Base-by-base conservation (phyloP, 179 eudicot genomes). In the Carnegiea gigantea region DNA sequence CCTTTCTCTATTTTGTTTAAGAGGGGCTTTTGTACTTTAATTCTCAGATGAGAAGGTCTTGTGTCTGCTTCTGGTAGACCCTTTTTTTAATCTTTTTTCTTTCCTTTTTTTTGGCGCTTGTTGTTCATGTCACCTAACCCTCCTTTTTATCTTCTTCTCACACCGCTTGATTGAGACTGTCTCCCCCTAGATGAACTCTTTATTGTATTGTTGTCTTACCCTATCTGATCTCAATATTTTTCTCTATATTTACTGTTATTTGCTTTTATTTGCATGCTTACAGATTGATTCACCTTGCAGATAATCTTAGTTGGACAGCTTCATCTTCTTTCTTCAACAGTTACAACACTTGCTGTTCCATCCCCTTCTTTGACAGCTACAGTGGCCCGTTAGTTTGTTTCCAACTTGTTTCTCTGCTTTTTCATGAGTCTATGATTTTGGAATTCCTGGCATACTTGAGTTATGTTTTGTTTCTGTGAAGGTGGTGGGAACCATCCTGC, bases 401-500 rank as follows among this genome's bases (percentile, higher is more conserved):
- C 73, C 75, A 67, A 68, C 75, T 73, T 36, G 76, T 81, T 79
- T 46, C 48, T 80, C 71, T 75, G 65, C 60, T 72, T 77, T 33
- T 73, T 23, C 23, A 30, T 73, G 67, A 62, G 53, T 70, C 23
- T 70, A 49, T 70, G 7, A 24, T 65, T 18, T 26, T 72, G 21
- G 11, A 33, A 54, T 62, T 75, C 38, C 57, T 80, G 70, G 49
- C 53, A 44, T 78, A 15, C 59, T 67, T 80, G 54, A 65, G 36
- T 68, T 36, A 23, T 76, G 11, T 76, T 44, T 23, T 64, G 65
- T 76, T 54, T 73, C 14, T 85, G 73, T 82, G 84, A 89, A 97
- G 99, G 99, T 88, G 99, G 99, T 74, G 99, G 99, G 78, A 97
- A 95, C 86, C 84, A 82, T 85, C 99, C 99, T 71, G 99, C 99